Conservation (phyloP, 495 filamentous ascomycete species). For the Penicillium dipodomyicola region DNA sequence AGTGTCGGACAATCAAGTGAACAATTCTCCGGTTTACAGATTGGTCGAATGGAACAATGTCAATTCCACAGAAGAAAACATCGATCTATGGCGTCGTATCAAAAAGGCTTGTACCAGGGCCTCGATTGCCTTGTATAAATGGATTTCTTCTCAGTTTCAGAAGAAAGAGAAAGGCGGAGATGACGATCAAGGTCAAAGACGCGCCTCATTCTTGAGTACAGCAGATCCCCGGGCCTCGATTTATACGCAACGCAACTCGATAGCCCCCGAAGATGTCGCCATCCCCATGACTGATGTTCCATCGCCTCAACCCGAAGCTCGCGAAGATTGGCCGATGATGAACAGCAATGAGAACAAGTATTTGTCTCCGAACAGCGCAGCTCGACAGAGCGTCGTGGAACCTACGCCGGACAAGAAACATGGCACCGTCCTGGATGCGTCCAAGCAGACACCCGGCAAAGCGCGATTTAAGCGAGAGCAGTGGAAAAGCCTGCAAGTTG, state of each 20-base stretch:
- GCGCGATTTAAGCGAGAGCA: conserved; percentile 86
- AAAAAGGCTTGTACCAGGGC: conserved; percentile 83
- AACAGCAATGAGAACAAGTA: conserved; percentile 26
- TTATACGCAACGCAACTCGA: conserved; percentile 58
- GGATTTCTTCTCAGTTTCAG: conserved; percentile 42
- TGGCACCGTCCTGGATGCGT: conserved; percentile 64
- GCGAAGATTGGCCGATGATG: conserved; percentile 37
- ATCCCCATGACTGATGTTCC: conserved; percentile 97
- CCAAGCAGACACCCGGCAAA: conserved; percentile 55
- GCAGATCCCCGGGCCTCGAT: conserved; percentile 58
- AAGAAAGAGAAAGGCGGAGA: conserved; percentile 38
- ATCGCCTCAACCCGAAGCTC: conserved; percentile 65
- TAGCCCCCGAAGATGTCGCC: conserved; percentile 44
- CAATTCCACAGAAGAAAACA: conserved; percentile 82
- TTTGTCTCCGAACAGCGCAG: conserved; percentile 36
- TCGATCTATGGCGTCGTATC: conserved; percentile 81
- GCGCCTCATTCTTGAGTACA: conserved; percentile 65
- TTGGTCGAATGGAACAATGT: conserved; percentile 88
- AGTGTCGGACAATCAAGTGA: conserved; percentile 87
- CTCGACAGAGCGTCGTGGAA: conserved; percentile 31
- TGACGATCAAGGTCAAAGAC: conserved; percentile 45
- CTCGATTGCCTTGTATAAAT: conserved; percentile 57
- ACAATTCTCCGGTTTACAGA: conserved; percentile 93
- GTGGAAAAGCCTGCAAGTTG: conserved; percentile 96
- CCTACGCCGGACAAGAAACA: conserved; percentile 43